phyloP scores from a whole-genome alignment of 2,329 filamentous ascomycete genomes.

The Chaetomium sp. region DNA sequence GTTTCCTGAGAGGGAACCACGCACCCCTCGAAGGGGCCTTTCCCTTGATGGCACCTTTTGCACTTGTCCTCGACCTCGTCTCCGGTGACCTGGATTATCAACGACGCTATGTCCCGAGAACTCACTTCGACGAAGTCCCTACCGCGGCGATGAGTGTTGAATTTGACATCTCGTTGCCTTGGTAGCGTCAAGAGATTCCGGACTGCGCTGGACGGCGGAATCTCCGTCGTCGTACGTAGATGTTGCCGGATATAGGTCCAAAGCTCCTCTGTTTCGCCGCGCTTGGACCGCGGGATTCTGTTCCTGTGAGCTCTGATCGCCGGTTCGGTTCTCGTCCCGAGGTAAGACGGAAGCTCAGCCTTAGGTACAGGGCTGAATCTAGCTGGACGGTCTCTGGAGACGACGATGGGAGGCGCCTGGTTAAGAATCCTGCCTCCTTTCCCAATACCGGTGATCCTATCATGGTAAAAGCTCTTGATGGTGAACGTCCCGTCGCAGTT shows the following conservation, averaged over 20 bases:
- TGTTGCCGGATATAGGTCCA: slow-evolving; percentile 38
- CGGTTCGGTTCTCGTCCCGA: neutral
- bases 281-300: neutral
- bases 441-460: neutral
- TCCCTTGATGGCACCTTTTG: slow-evolving; percentile 32
- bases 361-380: neutral
- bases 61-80: slow-evolving; percentile 32
- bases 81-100: slow-evolving; percentile 40
- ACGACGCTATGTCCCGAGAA: slow-evolving; percentile 35
- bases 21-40: slow-evolving; percentile 37
- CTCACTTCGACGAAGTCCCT: slow-evolving; percentile 28
- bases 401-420: slow-evolving; percentile 27
- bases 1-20: slow-evolving; percentile 31
- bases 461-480: slow-evolving; percentile 20
- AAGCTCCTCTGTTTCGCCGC: slow-evolving; percentile 15
- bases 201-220: slow-evolving; percentile 29
- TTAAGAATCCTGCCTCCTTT: slow-evolving; percentile 24
- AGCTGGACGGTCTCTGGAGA: slow-evolving; percentile 20
- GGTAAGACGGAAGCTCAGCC: slow-evolving; percentile 8
- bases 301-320: neutral
- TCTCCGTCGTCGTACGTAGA: slow-evolving; percentile 21
- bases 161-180: slow-evolving; percentile 35
- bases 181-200: slow-evolving; percentile 34
- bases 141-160: slow-evolving; percentile 30
- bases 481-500: slow-evolving; percentile 33